Evolutionary conservation across 2,329 filamentous ascomycete genomes (phyloP).

Genomic region (Hypocreales sp.): DNA sequence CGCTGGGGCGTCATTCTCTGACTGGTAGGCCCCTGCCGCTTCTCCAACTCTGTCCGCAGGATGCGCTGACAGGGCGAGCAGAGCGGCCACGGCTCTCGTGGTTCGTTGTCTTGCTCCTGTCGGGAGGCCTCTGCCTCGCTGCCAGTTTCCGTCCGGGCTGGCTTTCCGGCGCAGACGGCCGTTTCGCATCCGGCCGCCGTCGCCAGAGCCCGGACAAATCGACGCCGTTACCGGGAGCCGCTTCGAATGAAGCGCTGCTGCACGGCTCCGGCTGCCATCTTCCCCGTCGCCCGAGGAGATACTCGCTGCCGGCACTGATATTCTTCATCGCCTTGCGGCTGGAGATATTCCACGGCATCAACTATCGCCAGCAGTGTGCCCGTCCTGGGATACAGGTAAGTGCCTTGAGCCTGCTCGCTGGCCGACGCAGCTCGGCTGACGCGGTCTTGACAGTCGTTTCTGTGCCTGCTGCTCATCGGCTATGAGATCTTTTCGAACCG

Average conservation of each 20-base stretch:
- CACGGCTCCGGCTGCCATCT: constrained; percentile 19
- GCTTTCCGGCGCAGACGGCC: constrained; percentile 29
- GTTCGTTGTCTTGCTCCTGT: constrained; percentile 28
- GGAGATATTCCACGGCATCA: constrained; percentile 29
- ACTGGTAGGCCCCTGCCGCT: constrained; percentile 24
- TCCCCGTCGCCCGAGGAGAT: constrained; percentile 30
- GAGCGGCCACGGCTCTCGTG: constrained; percentile 33
- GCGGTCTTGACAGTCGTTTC: constrained; percentile 22
- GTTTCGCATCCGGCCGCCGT: constrained; percentile 20
- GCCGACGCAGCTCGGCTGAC: too few relatives aligned
- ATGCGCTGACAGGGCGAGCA: constrained; percentile 12
- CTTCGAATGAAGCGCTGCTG: constrained; percentile 10
- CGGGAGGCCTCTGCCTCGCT: constrained; percentile 23
- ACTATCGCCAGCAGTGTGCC: constrained; percentile 33
- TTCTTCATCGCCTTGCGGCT: constrained; percentile 29
- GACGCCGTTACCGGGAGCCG: constrained; percentile 6
- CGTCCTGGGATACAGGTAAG: constrained; percentile 30
- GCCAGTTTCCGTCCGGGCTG: constrained; percentile 26
- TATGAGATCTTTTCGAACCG: constrained; percentile 27
- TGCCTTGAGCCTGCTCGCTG: neutral
- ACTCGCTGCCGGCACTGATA: constrained; percentile 27
- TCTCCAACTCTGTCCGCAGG: neutral
- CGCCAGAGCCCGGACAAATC: too few relatives aligned
- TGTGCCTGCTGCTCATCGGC: constrained; percentile 26
- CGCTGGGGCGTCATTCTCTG: constrained; percentile 30